Evolutionary conservation across 371 early-diverging fungal genomes (phyloP).

Genomic region (Mortierella sp.): DNA sequence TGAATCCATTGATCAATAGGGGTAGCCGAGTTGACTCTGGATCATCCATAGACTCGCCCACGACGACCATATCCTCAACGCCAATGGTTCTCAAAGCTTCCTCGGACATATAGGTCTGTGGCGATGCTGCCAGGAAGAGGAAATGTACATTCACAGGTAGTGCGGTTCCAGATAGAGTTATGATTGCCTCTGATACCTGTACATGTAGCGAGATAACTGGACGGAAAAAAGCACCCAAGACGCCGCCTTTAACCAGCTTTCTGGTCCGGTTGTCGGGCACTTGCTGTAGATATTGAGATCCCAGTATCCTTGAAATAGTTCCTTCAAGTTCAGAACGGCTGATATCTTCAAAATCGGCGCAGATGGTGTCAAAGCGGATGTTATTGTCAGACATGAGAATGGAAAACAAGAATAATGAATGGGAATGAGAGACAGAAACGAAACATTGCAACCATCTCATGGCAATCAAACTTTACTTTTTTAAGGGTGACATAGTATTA

Average conservation of each 20-base stretch:
- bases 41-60: constrained; percentile 9
- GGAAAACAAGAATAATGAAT: neutral
- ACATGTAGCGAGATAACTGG: constrained; percentile 29
- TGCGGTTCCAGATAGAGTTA: constrained; percentile 25
- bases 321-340: constrained; percentile 16
- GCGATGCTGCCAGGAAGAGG: constrained; percentile 24
- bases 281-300: constrained; percentile 16
- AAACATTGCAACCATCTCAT: no score
- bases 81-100: constrained; percentile 28
- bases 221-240: constrained; percentile 20
- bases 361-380: constrained; percentile 12
- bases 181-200: constrained; percentile 24
- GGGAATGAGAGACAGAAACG: no score
- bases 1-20: constrained; percentile 34
- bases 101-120: constrained; percentile 34
- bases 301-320: constrained; percentile 4
- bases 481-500: neutral
- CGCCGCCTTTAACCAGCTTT: constrained; percentile 9
- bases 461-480: neutral
- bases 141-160: constrained; percentile 33
- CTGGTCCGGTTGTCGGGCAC: neutral
- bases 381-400: neutral
- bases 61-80: constrained; percentile 27
- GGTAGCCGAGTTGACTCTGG: constrained; percentile 15
- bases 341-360: constrained; percentile 46